Percentiles rank a stretch among this genome's conserved stretches.
Evolutionary conservation across 1,284 basidiomycete genomes (phyloP).

Genomic region (Wolfiporia cocos): DNA sequence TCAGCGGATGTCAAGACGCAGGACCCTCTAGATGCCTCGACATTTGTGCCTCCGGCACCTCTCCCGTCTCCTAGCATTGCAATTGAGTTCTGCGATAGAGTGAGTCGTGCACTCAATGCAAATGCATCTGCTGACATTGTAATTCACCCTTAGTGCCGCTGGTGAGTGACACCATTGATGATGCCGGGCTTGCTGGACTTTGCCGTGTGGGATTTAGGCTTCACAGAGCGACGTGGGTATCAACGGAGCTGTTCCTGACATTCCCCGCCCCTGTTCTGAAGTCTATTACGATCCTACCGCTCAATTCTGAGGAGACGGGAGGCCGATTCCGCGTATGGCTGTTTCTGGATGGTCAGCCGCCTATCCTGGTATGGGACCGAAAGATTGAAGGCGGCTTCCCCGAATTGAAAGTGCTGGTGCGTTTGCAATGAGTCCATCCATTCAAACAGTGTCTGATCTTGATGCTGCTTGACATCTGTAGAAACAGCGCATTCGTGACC

Average conservation of each 20-base stretch:
- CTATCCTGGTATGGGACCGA: constrained; percentile 66
- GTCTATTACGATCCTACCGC: constrained; percentile 67
- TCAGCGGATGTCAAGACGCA: constrained; percentile 10
- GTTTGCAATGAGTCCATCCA: too few species aligned
- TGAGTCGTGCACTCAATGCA: constrained; percentile 38
- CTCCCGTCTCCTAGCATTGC: constrained; percentile 42
- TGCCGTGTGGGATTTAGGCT: constrained; percentile 44
- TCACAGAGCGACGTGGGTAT: constrained; percentile 82
- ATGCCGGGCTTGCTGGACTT: not conserved
- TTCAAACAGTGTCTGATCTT: too few species aligned
- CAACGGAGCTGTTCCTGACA: constrained; percentile 85
- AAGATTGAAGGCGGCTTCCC: constrained; percentile 89
- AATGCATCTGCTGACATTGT: too few species aligned
- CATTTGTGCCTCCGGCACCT: constrained; percentile 53
- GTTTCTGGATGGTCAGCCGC: constrained; percentile 33
- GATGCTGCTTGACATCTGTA: constrained; percentile 32
- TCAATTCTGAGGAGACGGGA: constrained; percentile 75
- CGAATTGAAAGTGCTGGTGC: constrained; percentile 77
- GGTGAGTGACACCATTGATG: constrained; percentile 35
- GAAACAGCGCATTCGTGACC: constrained; percentile 85
- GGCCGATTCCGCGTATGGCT: constrained; percentile 90
- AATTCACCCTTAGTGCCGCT: constrained; percentile 55
- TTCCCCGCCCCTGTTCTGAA: constrained; percentile 73
- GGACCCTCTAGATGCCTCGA: constrained; percentile 41
- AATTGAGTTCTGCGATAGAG: constrained; percentile 86